Conservation (phyloP, 306 rosid genomes). For the Begonia peltatifolia region DNA sequence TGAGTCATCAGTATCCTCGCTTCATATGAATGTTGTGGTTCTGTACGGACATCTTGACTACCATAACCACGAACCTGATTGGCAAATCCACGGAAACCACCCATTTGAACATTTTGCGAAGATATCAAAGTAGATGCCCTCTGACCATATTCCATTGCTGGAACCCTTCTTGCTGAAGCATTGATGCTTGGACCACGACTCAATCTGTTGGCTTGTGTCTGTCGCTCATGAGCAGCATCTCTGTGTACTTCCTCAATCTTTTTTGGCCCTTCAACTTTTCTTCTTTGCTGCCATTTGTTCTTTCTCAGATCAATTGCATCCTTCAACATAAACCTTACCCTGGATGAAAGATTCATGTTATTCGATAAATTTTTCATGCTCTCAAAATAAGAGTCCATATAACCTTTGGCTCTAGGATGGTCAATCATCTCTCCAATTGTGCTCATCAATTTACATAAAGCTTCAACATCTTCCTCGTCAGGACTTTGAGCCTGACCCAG, state of each 20-base stretch:
- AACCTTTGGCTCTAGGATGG: slow-evolving; percentile 74
- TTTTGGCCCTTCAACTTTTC: slow-evolving; percentile 94
- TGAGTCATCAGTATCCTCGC: slow-evolving; percentile 49
- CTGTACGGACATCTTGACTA: slow-evolving; percentile 61
- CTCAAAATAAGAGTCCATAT: slow-evolving; percentile 81
- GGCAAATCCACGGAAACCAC: slow-evolving; percentile 51
- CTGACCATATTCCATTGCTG: slow-evolving; percentile 47
- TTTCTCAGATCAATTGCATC: slow-evolving; percentile 78
- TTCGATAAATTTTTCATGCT: slow-evolving; percentile 47
- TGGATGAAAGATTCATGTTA: slow-evolving; percentile 74
- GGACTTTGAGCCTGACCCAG: slow-evolving; percentile 69
- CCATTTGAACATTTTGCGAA: slow-evolving; percentile 45
- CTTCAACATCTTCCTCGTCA: slow-evolving; percentile 89
- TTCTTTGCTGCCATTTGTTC: slow-evolving; percentile 89
- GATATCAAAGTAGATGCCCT: slow-evolving; percentile 52
- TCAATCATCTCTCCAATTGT: slow-evolving; percentile 97
- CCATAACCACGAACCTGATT: slow-evolving; percentile 55
- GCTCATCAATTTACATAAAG: slow-evolving; percentile 94
- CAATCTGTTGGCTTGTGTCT: slow-evolving; percentile 63
- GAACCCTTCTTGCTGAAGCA: slow-evolving; percentile 50
- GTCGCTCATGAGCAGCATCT: slow-evolving; percentile 96
- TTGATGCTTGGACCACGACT: slow-evolving; percentile 55
- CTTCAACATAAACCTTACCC: slow-evolving; percentile 93
- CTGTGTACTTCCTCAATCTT: slow-evolving; percentile 97
- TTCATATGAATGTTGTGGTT: slow-evolving; percentile 55